These are phyloP conservation scores for Puccinia polysora DNA, from an alignment of 1,284 basidiomycete species.

Conservation along the genomic window DNA sequence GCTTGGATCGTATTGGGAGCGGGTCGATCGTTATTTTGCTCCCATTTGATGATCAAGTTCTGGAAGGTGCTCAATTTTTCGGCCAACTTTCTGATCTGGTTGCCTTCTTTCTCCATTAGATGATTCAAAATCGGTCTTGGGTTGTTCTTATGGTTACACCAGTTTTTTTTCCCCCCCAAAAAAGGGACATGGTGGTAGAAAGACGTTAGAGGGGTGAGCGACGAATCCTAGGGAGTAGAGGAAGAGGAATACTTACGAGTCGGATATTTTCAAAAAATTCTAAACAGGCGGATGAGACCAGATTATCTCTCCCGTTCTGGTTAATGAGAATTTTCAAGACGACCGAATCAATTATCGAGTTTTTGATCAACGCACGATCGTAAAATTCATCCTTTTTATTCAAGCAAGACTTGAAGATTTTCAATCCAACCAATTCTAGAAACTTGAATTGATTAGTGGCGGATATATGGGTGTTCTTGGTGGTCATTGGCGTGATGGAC, in stretches of 20 bases:
- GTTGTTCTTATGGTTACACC: slow-evolving; percentile 53
- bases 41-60: slow-evolving; percentile 71
- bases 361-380: slow-evolving; percentile 75
- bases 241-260: slow-evolving; percentile 58
- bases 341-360: slow-evolving; percentile 69
- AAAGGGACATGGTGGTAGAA: slow-evolving; percentile 19
- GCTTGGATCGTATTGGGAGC: background rate
- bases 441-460: slow-evolving; percentile 31
- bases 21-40: slow-evolving; percentile 72
- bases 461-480: background rate
- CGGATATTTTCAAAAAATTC: slow-evolving; percentile 90
- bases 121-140: slow-evolving; percentile 76
- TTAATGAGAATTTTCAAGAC: slow-evolving; percentile 74
- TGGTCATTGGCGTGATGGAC: slow-evolving; percentile 69
- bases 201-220: background rate
- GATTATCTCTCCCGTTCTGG: slow-evolving; percentile 81
- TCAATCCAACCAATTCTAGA: slow-evolving; percentile 61
- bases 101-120: slow-evolving; percentile 73
- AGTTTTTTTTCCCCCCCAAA: no score
- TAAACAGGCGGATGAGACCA: slow-evolving; percentile 87
- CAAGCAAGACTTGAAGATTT: slow-evolving; percentile 82
- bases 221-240: background rate
- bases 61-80: slow-evolving; percentile 64
- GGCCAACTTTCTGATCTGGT: slow-evolving; percentile 64
- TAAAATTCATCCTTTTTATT: slow-evolving; percentile 81